phyloP scores from a whole-genome alignment of 2,329 filamentous ascomycete species.

The Teratosphaeria destructans region DNA sequence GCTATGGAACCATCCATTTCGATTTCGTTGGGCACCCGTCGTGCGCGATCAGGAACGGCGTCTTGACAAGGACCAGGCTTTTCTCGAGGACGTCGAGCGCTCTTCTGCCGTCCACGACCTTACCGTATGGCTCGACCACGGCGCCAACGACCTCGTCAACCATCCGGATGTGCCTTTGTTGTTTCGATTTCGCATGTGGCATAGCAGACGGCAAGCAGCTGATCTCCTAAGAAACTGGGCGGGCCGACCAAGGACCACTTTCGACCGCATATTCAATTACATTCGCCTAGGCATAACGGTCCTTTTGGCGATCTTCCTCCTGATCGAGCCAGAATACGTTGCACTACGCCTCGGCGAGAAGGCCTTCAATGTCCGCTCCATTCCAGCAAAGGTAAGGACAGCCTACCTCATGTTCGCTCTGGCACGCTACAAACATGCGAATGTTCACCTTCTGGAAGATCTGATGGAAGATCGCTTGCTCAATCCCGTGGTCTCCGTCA shows the following conservation, averaged over 20 bases:
- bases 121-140: neutral
- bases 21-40: neutral
- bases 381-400: neutral
- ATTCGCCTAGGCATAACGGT: neutral
- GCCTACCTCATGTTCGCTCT: neutral
- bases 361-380: neutral
- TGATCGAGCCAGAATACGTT: neutral
- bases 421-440: neutral
- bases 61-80: neutral
- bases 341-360: neutral
- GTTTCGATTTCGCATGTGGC: neutral
- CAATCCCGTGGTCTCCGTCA: neutral
- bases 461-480: neutral
- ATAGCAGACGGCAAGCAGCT: neutral
- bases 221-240: neutral
- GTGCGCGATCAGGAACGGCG: neutral
- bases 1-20: neutral
- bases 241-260: neutral
- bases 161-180: neutral
- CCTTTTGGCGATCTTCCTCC: neutral
- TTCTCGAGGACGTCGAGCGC: neutral
- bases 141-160: neutral
- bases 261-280: neutral
- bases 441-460: neutral
- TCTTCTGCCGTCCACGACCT: neutral